These are phyloP conservation scores for Ophiostoma piceae DNA, from an alignment of 2,329 filamentous ascomycete species.

Conservation along the genomic window DNA sequence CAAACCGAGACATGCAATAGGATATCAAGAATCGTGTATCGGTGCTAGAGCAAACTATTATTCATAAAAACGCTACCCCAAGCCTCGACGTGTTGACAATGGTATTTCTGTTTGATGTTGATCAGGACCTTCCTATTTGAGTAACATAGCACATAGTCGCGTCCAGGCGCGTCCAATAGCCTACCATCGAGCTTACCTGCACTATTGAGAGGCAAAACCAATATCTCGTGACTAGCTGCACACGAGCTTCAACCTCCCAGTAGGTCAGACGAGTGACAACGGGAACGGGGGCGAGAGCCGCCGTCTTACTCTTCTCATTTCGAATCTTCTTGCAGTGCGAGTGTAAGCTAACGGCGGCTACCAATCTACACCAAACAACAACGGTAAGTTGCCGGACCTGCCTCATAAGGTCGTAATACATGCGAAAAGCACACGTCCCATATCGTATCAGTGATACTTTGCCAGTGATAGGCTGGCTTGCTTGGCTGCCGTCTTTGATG, in stretches of 20 bases:
- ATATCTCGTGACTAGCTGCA: background rate
- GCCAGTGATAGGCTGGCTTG: background rate
- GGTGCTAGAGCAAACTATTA: constrained; percentile 16
- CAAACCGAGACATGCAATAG: background rate
- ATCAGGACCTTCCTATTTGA: constrained; percentile 23
- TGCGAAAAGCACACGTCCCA: background rate
- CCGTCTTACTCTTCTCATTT: background rate
- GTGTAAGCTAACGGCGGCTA: background rate
- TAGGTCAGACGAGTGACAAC: background rate
- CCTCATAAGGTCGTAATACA: background rate
- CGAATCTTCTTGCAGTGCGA: background rate
- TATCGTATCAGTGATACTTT: background rate
- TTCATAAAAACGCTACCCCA: constrained; percentile 12
- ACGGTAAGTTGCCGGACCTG: background rate
- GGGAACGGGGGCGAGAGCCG: background rate
- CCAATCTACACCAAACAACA: background rate
- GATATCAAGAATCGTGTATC: background rate
- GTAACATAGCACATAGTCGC: constrained; percentile 7
- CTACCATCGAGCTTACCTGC: background rate
- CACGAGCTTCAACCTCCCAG: background rate
- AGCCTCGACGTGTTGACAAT: background rate
- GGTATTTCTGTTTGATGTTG: constrained; percentile 1
- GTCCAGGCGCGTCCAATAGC: background rate
- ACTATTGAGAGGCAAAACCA: background rate
- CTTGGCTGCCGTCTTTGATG: background rate